Evolutionary conservation across 495 filamentous ascomycete species (phyloP).

Genomic region (Neurospora sp.): DNA sequence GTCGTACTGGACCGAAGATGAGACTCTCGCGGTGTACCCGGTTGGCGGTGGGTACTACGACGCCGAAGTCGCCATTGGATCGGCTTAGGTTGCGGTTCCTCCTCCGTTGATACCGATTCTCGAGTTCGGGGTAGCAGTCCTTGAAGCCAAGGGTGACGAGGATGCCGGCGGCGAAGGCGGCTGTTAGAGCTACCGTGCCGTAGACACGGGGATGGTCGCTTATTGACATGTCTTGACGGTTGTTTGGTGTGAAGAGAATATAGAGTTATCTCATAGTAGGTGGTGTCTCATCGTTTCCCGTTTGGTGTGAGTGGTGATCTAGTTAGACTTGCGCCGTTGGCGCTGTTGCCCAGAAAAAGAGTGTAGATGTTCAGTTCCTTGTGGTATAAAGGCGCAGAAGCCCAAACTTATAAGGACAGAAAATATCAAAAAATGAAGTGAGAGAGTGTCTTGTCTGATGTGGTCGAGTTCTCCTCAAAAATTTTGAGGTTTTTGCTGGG

Average conservation of each 20-base stretch:
- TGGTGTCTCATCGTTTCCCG: neutral
- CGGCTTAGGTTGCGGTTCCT: constrained; percentile 6
- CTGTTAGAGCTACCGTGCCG: constrained; percentile 47
- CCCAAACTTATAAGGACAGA: neutral
- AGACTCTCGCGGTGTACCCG: constrained; percentile 20
- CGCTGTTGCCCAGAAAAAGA: neutral
- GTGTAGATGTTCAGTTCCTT: neutral
- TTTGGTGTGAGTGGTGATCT: neutral
- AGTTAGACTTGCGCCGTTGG: neutral
- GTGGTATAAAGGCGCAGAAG: neutral
- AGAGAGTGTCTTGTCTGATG: neutral
- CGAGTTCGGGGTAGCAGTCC: constrained; percentile 61
- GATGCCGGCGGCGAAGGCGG: constrained; percentile 66
- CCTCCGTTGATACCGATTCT: constrained; percentile 46
- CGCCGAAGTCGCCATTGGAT: neutral
- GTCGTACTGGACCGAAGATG: constrained; percentile 35
- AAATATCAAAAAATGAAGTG: neutral
- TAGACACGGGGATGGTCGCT: constrained; percentile 46
- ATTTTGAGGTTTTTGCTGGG: neutral
- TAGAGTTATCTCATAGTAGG: neutral
- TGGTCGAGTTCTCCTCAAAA: neutral
- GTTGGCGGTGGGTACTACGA: neutral
- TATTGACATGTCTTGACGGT: constrained; percentile 32
- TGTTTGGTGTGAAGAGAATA: neutral
- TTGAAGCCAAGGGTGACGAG: constrained; percentile 64